Evolutionary conservation across 2,329 filamentous ascomycete genomes (phyloP).

Genomic region (Sporothrix pallida): DNA sequence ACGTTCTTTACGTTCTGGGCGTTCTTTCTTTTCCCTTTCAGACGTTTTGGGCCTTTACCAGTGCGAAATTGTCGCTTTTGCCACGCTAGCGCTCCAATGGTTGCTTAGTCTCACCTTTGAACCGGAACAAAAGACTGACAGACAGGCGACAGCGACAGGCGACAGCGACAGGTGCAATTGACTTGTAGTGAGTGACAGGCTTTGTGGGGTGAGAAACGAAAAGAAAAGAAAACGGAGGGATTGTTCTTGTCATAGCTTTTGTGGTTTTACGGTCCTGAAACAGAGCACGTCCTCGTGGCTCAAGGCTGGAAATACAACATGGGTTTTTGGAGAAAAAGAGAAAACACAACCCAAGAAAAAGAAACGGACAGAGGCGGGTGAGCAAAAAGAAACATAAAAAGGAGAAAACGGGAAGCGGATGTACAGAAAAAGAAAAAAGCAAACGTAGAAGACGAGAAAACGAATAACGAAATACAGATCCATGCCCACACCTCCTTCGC

Average conservation of each 20-base stretch:
- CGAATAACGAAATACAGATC: neutral
- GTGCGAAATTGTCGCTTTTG: neutral
- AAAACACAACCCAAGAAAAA: neutral
- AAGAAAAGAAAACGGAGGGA: neutral
- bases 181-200: constrained; percentile 6
- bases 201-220: neutral
- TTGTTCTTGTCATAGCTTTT: neutral
- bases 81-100: constrained; percentile 25
- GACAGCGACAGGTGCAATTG: neutral
- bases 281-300: constrained; percentile 18
- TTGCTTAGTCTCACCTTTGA: constrained; percentile 32
- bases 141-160: neutral
- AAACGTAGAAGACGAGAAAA: neutral
- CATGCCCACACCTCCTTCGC: neutral
- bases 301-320: constrained; percentile 10
- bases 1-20: neutral
- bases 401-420: neutral
- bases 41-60: neutral
- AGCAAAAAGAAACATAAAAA: neutral
- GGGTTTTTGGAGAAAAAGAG: neutral
- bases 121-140: constrained; percentile 12
- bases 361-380: neutral
- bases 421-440: neutral
- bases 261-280: neutral
- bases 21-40: neutral